Evolutionary conservation across 73 alveolate genomes (phyloP).

Genomic region (Urostyla sp.): DNA sequence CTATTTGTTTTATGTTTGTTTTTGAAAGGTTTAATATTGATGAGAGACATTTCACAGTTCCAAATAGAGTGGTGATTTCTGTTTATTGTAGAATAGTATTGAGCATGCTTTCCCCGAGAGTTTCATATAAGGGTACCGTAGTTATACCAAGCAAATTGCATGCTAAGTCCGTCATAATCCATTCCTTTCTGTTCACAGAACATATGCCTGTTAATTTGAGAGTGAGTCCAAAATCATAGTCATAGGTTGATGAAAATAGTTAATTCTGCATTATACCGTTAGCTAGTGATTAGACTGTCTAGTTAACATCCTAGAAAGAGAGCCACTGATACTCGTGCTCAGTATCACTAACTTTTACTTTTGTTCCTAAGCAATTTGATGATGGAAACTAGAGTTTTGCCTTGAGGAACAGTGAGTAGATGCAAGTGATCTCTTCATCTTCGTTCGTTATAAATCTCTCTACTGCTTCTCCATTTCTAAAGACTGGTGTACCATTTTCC

Average conservation of each 20-base stretch:
- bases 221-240: conserved; percentile 30
- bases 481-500: too few species aligned
- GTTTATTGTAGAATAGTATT: not conserved
- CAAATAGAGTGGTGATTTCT: conserved; percentile 34
- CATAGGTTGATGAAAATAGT: conserved; percentile 17
- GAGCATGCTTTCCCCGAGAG: conserved; percentile 60
- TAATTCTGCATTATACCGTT: not conserved
- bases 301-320: conserved; percentile 14
- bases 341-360: not conserved
- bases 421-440: too few species aligned
- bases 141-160: conserved; percentile 61
- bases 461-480: too few species aligned
- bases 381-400: too few species aligned
- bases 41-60: conserved; percentile 8
- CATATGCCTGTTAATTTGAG: conserved; percentile 64
- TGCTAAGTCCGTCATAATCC: conserved; percentile 83
- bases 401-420: too few species aligned
- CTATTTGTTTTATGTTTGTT: too few species aligned
- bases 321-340: conserved; percentile 8
- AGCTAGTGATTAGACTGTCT: not conserved
- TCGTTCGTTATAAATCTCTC: too few species aligned
- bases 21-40: too few species aligned
- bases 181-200: conserved; percentile 78
- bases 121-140: conserved; percentile 80
- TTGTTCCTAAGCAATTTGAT: conserved; percentile 44